Conservation (phyloP, 2,329 filamentous ascomycete genomes). For the Diaporthe caulivora region DNA sequence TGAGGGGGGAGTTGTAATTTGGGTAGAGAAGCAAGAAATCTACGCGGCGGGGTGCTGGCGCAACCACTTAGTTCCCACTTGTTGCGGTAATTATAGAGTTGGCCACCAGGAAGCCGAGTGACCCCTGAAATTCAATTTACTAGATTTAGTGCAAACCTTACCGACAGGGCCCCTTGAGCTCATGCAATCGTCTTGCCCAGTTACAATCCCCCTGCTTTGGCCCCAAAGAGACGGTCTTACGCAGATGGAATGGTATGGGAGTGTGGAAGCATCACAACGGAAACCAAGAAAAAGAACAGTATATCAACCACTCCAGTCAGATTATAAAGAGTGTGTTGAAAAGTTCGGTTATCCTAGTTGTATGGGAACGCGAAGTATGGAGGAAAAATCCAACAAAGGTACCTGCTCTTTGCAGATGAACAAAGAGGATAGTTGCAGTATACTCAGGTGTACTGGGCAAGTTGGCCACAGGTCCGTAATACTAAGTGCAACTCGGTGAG, state of each 20-base stretch:
- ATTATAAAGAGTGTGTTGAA: background rate
- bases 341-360: background rate
- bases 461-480: background rate
- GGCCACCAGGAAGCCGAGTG: no score
- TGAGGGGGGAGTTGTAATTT: no score
- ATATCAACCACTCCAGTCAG: background rate
- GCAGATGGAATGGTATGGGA: background rate
- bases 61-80: no score
- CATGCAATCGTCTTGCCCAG: background rate
- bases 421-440: background rate
- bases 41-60: no score
- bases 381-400: background rate
- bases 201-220: background rate
- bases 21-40: no score
- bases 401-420: background rate
- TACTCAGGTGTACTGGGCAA: background rate
- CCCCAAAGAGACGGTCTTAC: background rate
- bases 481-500: background rate
- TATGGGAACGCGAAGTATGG: background rate
- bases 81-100: no score
- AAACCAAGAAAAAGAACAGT: background rate
- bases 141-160: no score
- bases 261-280: background rate
- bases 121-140: no score
- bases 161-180: no score